Base-by-base conservation (phyloP, 805 yeast genomes). In the Sugiyamaella americana region DNA sequence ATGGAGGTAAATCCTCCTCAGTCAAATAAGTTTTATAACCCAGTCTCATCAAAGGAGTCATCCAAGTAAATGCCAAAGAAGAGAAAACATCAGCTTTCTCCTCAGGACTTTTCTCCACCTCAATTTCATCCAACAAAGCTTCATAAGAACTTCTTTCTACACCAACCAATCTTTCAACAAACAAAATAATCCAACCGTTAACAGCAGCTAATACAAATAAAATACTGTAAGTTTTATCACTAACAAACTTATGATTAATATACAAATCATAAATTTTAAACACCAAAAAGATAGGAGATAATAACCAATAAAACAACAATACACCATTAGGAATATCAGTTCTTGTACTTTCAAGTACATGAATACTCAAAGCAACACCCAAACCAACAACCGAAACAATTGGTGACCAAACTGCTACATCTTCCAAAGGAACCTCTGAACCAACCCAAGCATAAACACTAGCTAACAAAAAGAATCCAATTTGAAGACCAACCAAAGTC, bases 1-100 rank as follows among this genome's bases (percentile, higher is more conserved):
- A 74, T 16, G 77, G 74, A 16, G 96, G 96, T 50, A 91, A 75
- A 64, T 91, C 97, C 1, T 68, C 64, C 24, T 61, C 64, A 6
- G 69, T 61, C 29, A 70, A 69, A 57, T 58, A 78, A 50, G 77
- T 78, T 37, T 72, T 68, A 58, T 82, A 84, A 13, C 98, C 98
- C 44, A 77, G 77, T 54, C 69, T 76, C 82, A 93, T 87, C 58
- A 93, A 68, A 1, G 76, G 79, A 18, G 87, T 80, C 95, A 93
- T 87, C 98, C 98, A 93, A 22, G 80, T 68, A 63, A 93, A 91
- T 0, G 95, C 82, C 43, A 91, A 69, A 44, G 76, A 71, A 2
- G 95, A 82, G 52, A 91, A 78, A 13, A 88, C 68, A 60, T 89
- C 81, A 10, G 87, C 85, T 46, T 62, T 63, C 35, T 78, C 82